Conservation (phyloP, 805 yeast species). For the Metschnikowia dekortorum region DNA sequence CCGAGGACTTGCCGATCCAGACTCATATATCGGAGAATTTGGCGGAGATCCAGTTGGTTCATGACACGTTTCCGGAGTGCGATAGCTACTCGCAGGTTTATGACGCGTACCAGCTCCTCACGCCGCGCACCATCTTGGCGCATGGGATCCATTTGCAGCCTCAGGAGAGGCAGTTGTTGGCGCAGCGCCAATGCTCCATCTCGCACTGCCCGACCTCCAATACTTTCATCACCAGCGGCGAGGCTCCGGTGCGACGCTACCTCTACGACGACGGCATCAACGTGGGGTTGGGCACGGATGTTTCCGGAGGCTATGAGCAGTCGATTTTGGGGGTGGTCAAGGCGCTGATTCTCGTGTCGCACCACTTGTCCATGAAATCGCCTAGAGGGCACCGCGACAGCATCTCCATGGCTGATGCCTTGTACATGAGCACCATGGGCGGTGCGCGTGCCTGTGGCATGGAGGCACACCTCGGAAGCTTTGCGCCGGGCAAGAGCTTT, state of each 20-base stretch:
- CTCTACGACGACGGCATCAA: slow-evolving; percentile 61
- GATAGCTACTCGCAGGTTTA: slow-evolving; percentile 74
- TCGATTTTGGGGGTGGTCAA: slow-evolving; percentile 34
- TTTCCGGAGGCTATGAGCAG: slow-evolving; percentile 41
- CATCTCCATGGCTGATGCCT: slow-evolving; percentile 48
- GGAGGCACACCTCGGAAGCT: slow-evolving; percentile 58
- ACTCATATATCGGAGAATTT: slow-evolving; percentile 87
- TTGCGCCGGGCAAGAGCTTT: slow-evolving; percentile 72
- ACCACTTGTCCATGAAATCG: slow-evolving; percentile 33
- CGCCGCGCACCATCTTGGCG: slow-evolving; percentile 71
- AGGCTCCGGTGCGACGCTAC: slow-evolving; percentile 62
- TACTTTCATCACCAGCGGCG: slow-evolving; percentile 84
- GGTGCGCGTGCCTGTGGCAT: slow-evolving; percentile 77
- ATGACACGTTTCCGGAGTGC: slow-evolving; percentile 65
- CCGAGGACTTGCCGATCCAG: slow-evolving; percentile 63
- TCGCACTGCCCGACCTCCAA: slow-evolving; percentile 94
- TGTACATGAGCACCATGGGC: slow-evolving; percentile 81
- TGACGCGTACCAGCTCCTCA: slow-evolving; percentile 55
- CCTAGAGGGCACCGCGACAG: slow-evolving; percentile 2
- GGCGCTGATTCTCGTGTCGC: slow-evolving; percentile 35
- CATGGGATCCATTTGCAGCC: slow-evolving; percentile 78
- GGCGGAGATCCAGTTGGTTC: slow-evolving; percentile 71
- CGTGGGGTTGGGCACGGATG: slow-evolving; percentile 60
- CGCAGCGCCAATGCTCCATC: slow-evolving; percentile 57
- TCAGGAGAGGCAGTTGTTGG: slow-evolving; percentile 58